Evolutionary conservation across 176 grass and related monocot genomes (phyloP).

Genomic region (Sorghum bicolor): DNA sequence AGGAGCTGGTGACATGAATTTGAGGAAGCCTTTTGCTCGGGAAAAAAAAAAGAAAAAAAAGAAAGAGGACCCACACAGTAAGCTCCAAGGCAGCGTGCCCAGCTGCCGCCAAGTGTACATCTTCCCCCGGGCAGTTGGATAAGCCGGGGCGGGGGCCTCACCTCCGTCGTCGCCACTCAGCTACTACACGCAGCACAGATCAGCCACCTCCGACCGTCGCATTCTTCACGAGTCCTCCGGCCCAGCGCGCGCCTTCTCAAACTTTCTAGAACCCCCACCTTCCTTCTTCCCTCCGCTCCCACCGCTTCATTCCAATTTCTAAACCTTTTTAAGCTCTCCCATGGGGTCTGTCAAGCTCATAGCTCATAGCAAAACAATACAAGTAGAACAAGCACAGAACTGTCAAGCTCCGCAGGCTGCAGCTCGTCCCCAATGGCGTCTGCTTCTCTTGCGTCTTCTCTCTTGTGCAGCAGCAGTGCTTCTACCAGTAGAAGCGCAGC

Average conservation of each 20-base stretch:
- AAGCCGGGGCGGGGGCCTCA: slow-evolving; percentile 9
- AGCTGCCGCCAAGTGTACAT: slow-evolving; percentile 33
- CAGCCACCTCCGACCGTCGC: slow-evolving; percentile 23
- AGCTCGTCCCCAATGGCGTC: slow-evolving; percentile 43
- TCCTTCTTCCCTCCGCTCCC: not conserved
- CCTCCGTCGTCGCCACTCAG: slow-evolving; percentile 33
- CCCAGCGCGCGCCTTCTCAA: slow-evolving; percentile 32
- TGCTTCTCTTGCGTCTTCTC: slow-evolving; percentile 33
- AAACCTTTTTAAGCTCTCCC: slow-evolving; percentile 32
- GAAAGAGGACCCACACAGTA: not conserved
- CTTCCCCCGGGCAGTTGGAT: slow-evolving; percentile 15
- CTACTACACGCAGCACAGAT: not conserved
- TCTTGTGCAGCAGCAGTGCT: slow-evolving; percentile 6
- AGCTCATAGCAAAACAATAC: not conserved
- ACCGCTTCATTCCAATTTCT: not conserved
- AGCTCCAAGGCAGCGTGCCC: not conserved
- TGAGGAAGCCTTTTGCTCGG: not conserved
- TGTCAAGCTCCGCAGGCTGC: not conserved
- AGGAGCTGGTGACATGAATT: not conserved
- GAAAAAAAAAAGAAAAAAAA: too few relatives aligned
- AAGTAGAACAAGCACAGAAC: slow-evolving; percentile 1
- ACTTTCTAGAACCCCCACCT: slow-evolving; percentile 39
- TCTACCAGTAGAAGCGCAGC: not conserved
- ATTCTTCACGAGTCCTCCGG: slow-evolving; percentile 45
- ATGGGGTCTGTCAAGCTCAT: not conserved